A percentile compares a stretch with the other conserved stretches of the same genome.
Evolutionary conservation across 192 early-diverging fungal genomes (phyloP).

Genomic region (Helicostylum pulchrum): DNA sequence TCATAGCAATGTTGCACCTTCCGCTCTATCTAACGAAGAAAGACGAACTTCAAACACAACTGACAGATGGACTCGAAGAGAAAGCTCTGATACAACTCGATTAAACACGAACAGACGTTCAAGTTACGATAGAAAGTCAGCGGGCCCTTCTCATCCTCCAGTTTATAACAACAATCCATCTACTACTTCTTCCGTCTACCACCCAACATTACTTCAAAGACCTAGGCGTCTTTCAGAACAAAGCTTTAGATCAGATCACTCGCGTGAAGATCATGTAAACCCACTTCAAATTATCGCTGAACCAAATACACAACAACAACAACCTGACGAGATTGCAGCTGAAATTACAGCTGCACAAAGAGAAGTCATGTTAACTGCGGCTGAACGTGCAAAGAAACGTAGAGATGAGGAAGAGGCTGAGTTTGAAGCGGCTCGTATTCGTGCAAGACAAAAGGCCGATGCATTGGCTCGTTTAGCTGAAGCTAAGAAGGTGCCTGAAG

Average conservation of each 20-base stretch:
- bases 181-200: constrained; percentile 1
- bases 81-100: neutral
- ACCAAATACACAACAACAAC: neutral
- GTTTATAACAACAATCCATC: neutral
- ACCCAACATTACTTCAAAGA: constrained; percentile 29
- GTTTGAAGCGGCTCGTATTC: constrained; percentile 26
- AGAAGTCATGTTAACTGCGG: constrained; percentile 37
- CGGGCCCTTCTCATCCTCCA: too few species aligned
- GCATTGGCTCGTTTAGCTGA: constrained; percentile 24
- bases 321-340: constrained; percentile 13
- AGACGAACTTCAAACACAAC: neutral
- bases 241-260: constrained; percentile 22
- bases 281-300: neutral
- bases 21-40: neutral
- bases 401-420: constrained; percentile 39
- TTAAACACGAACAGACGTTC: constrained; percentile 3
- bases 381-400: constrained; percentile 38
- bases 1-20: neutral
- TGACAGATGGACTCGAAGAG: constrained; percentile 15
- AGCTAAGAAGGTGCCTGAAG: neutral
- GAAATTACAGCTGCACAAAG: constrained; percentile 33
- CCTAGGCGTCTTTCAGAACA: constrained; percentile 21
- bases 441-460: constrained; percentile 36
- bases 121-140: constrained; percentile 5
- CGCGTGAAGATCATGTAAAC: constrained; percentile 7